Evolutionary conservation across 352 stramenopile species (phyloP).

Genomic region (Plasmopara halstedii): DNA sequence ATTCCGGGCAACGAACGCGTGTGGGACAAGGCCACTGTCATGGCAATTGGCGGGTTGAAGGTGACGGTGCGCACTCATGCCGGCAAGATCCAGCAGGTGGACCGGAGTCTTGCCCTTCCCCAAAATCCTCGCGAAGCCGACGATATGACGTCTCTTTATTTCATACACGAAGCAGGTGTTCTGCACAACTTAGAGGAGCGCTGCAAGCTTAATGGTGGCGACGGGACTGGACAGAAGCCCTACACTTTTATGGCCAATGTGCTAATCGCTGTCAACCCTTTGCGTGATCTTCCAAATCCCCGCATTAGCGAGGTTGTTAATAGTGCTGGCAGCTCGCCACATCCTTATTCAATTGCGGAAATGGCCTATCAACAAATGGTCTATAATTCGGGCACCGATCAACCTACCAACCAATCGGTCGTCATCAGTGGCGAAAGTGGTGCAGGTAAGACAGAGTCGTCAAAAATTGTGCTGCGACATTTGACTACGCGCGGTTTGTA

Average conservation of each 20-base stretch:
- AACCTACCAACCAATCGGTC: slow-evolving; percentile 82
- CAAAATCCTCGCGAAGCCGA: slow-evolving; percentile 78
- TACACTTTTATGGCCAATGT: slow-evolving; percentile 94
- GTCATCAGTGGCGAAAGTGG: slow-evolving; percentile 84
- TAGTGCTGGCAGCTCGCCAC: slow-evolving; percentile 60
- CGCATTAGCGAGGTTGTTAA: slow-evolving; percentile 69
- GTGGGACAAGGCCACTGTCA: slow-evolving; percentile 74
- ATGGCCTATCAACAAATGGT: slow-evolving; percentile 91
- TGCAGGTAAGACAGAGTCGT: slow-evolving; percentile 86
- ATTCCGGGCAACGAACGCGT: slow-evolving; percentile 62
- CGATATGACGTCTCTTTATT: slow-evolving; percentile 93
- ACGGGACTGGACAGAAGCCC: slow-evolving; percentile 58
- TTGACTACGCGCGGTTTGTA: slow-evolving; percentile 82
- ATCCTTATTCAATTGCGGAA: slow-evolving; percentile 85
- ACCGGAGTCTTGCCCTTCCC: slow-evolving; percentile 61
- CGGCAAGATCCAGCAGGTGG: slow-evolving; percentile 82
- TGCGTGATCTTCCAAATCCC: slow-evolving; percentile 77
- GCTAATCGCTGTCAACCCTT: slow-evolving; percentile 88
- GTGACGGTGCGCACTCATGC: slow-evolving; percentile 77
- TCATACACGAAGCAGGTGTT: slow-evolving; percentile 93
- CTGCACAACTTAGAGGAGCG: slow-evolving; percentile 92
- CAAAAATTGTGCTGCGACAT: slow-evolving; percentile 87
- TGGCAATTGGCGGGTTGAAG: slow-evolving; percentile 82
- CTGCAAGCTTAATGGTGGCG: slow-evolving; percentile 79
- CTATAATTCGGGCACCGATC: slow-evolving; percentile 79